A percentile compares a stretch with the other conserved stretches of the same genome.
Conservation (phyloP, 768 basidiomycete species). For the Serendipita sp. region DNA sequence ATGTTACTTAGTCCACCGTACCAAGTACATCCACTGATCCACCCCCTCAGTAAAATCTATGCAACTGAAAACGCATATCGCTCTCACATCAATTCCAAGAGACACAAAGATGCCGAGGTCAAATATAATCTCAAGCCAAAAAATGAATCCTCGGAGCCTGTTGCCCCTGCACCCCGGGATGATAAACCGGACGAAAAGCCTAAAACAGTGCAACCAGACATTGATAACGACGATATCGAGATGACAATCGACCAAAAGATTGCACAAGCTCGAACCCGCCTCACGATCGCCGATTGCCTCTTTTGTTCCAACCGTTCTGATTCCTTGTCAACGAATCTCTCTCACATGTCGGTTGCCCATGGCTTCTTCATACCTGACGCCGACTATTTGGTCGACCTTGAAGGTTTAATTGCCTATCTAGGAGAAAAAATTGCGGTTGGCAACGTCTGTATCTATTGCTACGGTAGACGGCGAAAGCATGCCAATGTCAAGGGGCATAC, state of each 20-base stretch:
- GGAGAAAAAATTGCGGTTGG: slow-evolving; percentile 89
- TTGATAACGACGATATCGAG: slow-evolving; percentile 20
- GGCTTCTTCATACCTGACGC: slow-evolving; percentile 95
- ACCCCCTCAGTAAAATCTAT: slow-evolving; percentile 59
- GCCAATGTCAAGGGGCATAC: neutral
- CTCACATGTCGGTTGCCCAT: slow-evolving; percentile 76
- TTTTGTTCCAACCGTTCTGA: slow-evolving; percentile 52
- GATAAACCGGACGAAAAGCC: slow-evolving; percentile 5
- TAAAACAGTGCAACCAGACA: slow-evolving; percentile 9
- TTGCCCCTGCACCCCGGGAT: slow-evolving; percentile 10
- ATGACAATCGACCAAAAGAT: slow-evolving; percentile 59
- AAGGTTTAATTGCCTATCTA: slow-evolving; percentile 70
- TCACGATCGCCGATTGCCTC: slow-evolving; percentile 57
- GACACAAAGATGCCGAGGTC: slow-evolving; percentile 64
- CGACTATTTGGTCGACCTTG: slow-evolving; percentile 70
- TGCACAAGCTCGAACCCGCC: slow-evolving; percentile 46
- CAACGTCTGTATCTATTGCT: slow-evolving; percentile 86
- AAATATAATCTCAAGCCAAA: slow-evolving; percentile 20
- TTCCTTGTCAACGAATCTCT: slow-evolving; percentile 47
- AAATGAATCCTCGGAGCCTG: slow-evolving; percentile 8
- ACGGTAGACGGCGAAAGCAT: slow-evolving; percentile 28
- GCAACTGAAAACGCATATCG: slow-evolving; percentile 77
- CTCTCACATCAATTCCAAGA: slow-evolving; percentile 77
- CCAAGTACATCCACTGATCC: neutral
- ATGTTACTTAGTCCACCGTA: slow-evolving; percentile 19